These are phyloP conservation scores for Rhizopogon roseolus DNA, from an alignment of 768 basidiomycete species.

Conservation along the genomic window DNA sequence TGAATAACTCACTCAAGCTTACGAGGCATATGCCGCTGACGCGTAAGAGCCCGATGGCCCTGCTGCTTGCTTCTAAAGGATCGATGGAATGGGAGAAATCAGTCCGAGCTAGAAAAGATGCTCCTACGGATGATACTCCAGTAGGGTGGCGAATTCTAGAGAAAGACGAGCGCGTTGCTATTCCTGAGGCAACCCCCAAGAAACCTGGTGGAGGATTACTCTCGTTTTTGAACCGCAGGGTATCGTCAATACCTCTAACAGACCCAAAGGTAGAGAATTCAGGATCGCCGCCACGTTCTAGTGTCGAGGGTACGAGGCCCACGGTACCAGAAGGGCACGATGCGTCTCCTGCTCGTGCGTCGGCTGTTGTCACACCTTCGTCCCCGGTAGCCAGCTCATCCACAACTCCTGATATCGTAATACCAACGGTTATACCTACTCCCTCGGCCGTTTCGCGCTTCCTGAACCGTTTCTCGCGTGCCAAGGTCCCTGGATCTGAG, in stretches of 20 bases:
- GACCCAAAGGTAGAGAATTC: conserved; percentile 15
- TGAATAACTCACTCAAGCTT: conserved; percentile 56
- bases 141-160: conserved; percentile 71
- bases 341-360: conserved; percentile 12
- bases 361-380: not conserved
- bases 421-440: conserved; percentile 17
- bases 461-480: conserved; percentile 67
- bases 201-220: conserved; percentile 55
- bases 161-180: conserved; percentile 34
- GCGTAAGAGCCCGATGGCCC: conserved; percentile 61
- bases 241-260: conserved; percentile 20
- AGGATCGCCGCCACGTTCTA: conserved; percentile 22
- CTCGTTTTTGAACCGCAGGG: conserved; percentile 63
- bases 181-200: conserved; percentile 31
- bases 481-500: conserved; percentile 29
- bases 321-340: conserved; percentile 6
- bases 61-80: conserved; percentile 65
- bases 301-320: conserved; percentile 22
- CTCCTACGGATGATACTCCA: conserved; percentile 48
- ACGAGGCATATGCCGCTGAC: conserved; percentile 56
- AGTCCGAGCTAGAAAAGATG: conserved; percentile 49
- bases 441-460: conserved; percentile 82
- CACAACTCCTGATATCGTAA: conserved; percentile 2
- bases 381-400: conserved; percentile 4
- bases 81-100: conserved; percentile 73